These are phyloP conservation scores for Hypoxylon sp. DNA, from an alignment of 2,329 filamentous ascomycete species.

Conservation along the genomic window DNA sequence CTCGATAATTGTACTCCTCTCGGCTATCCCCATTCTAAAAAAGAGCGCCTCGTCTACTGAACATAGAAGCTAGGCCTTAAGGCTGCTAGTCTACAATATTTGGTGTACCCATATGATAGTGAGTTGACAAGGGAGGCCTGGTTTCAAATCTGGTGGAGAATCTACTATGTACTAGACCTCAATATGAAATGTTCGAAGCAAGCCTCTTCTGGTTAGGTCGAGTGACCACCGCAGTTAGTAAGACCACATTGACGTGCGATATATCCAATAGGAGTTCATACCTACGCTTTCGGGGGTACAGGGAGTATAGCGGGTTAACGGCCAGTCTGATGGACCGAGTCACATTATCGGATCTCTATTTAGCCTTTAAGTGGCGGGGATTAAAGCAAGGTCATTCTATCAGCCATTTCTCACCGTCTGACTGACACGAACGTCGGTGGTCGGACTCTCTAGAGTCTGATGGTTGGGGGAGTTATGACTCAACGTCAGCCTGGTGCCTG, in stretches of 20 bases:
- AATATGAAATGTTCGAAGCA: slow-evolving; percentile 26
- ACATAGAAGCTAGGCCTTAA: slow-evolving; percentile 7
- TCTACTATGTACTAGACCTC: slow-evolving; percentile 18
- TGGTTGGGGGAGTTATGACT: slow-evolving; percentile 29
- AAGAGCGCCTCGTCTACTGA: slow-evolving; percentile 8
- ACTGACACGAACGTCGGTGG: slow-evolving; percentile 17
- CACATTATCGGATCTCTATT: slow-evolving; percentile 39
- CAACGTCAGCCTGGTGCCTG: slow-evolving; percentile 43
- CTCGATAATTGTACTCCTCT: slow-evolving; percentile 1
- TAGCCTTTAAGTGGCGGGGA: slow-evolving; percentile 32
- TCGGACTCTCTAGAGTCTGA: slow-evolving; percentile 15
- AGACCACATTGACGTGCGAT: slow-evolving; percentile 27
- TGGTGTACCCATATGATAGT: slow-evolving; percentile 21
- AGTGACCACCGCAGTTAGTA: slow-evolving; percentile 27
- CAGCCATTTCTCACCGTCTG: slow-evolving; percentile 33
- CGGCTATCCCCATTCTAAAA: slow-evolving; percentile 14
- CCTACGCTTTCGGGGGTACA: slow-evolving; percentile 13
- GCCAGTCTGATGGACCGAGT: slow-evolving; percentile 41
- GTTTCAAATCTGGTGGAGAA: slow-evolving; percentile 14
- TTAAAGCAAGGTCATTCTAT: slow-evolving; percentile 19
- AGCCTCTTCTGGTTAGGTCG: slow-evolving; percentile 21
- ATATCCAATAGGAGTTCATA: slow-evolving; percentile 22
- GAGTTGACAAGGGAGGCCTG: slow-evolving; percentile 24
- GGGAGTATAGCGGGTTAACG: slow-evolving; percentile 22
- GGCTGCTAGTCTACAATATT: slow-evolving; percentile 5